Evolutionary conservation across 202 grass and related monocot genomes (phyloP), one percentile per base, ranked within the genome.

Genomic region (Schoenoplectus triqueter): DNA sequence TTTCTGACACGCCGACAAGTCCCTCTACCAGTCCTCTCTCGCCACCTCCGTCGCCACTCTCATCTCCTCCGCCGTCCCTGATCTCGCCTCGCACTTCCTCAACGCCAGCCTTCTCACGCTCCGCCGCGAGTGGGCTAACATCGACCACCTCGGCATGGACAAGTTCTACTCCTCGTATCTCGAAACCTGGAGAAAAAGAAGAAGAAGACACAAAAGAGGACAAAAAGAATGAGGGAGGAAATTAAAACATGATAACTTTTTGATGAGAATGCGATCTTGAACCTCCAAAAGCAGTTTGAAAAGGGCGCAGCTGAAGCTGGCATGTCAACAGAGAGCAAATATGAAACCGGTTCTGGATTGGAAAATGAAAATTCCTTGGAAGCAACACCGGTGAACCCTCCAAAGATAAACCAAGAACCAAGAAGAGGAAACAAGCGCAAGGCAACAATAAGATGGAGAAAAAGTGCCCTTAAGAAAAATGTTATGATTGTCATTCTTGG

Each of bases 261-360:
- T 82, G 86, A 95, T 63, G 91, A 95, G 46, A 31, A 62, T 46
- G 50, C 83, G 6, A 91, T 91, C 67, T 98, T 91, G 15, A 95
- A 95, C 86, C 91, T 98, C 10, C 96, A 95, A 70, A 92, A 88
- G 82, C 96, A 95, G 79, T 98, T 98, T 85, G 96, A 98, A 85
- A 98, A 88, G 22, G 96, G 55, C 7, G 91, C 90, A 2, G 90
- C 84, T 47, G 96, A 98, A 88, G 91, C 90, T 1, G 90, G 91
- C 47, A 91, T 98, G 84, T 70, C 81, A 1, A 51, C 66, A 59
- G 66, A 79, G 54, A 79, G 52, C 75, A 61, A 79, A 56, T 79
- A 17, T 44, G 54, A 79, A 61, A 62, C 7, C 2, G 78, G 40
- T 46, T 31, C 31, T 31, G 31, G 31, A 31, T 31, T 31, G 31